phyloP scores from a whole-genome alignment of 495 filamentous ascomycete species.

The Bombardia bombarda region DNA sequence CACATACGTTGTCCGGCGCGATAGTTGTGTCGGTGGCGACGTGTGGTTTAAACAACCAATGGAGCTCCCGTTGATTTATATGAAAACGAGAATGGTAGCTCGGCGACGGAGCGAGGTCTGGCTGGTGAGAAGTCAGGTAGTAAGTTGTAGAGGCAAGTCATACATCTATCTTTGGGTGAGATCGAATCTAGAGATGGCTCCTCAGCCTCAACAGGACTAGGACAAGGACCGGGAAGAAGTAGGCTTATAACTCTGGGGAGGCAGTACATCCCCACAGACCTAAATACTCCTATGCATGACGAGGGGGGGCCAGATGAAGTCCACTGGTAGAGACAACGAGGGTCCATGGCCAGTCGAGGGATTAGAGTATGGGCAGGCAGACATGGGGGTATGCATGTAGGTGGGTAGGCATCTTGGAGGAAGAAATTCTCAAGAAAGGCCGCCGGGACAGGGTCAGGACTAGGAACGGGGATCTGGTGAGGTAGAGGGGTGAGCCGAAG shows the following conservation, averaged over 20 bases:
- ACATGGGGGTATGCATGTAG: constrained; percentile 16
- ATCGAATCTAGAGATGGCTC: constrained; percentile 14
- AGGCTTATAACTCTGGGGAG: constrained; percentile 23
- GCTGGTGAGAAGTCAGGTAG: constrained; percentile 17
- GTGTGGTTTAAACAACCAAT: constrained; percentile 1
- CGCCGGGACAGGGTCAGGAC: constrained; percentile 6
- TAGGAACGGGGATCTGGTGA: constrained; percentile 7
- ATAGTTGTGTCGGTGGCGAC: neutral
- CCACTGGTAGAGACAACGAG: constrained; percentile 9
- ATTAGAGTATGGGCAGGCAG: constrained; percentile 11
- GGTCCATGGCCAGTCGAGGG: constrained; percentile 2
- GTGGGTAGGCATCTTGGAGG: constrained; percentile 9
- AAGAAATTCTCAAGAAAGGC: constrained; percentile 10
- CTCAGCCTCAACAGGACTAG: constrained; percentile 24
- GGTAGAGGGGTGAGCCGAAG: constrained; percentile 3
- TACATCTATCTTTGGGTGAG: constrained; percentile 27
- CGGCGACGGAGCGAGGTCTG: constrained; percentile 4
- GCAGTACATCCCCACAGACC: constrained; percentile 24
- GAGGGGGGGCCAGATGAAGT: constrained; percentile 6
- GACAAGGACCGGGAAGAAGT: constrained; percentile 19
- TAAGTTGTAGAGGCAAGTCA: constrained; percentile 14
- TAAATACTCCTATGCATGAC: constrained; percentile 12
- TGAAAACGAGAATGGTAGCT: constrained; percentile 10
- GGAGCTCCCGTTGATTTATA: constrained; percentile 17
- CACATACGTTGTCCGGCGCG: constrained; percentile 25